Evolutionary conservation across 257 asterid species (phyloP), one percentile per base, ranked within the genome.

Genomic region (Phtheirospermum japonicum): DNA sequence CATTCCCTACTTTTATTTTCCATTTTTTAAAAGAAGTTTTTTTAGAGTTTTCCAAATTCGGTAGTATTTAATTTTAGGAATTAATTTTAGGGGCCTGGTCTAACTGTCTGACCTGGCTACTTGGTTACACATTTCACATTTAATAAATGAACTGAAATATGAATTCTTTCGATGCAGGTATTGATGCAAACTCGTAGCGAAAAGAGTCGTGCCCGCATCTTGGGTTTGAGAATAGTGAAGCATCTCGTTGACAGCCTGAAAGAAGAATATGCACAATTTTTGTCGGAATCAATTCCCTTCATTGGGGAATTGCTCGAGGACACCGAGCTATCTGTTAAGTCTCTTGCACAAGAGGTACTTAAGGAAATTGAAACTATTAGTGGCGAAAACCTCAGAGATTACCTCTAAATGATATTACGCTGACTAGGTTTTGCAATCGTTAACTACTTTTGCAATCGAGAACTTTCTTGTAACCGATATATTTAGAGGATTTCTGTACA

Each of bases 141-240:
- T 23, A 23, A 3, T 23, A 23, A 23, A 18, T 28, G 26, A 28
- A 30, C 9, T 54, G 7, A 1, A 17, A 17, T 42, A n/a, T 13
- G 18, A n/a, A 42, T 42, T 42, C 8, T 37, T 45, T 34, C 0
- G 12, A 54, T 76, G 65, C 81, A 92, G 99, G 96, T 92, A 30
- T 68, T 92, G 81, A 86, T 89, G 99, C 96, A 85, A 54, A 86
- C 99, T 30, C 95, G 99, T 33, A 82, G 89, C 26, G 97, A 87
- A 66, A 89, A 82, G 80, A 66, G 65, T 2, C 95, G 99, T 0
- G 40, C 86, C 36, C 88, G 96, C 17, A 73, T 92, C 7, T 66
- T 92, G 83, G 93, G 95, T 36, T 78, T 92, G 76, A 79, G 89
- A 65, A 85, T 89, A 12, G 79, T 89, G 0, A 87, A 75, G 70